Evolutionary conservation across 1,139 yeast species (phyloP).

Genomic region (Hansenula sp.): DNA sequence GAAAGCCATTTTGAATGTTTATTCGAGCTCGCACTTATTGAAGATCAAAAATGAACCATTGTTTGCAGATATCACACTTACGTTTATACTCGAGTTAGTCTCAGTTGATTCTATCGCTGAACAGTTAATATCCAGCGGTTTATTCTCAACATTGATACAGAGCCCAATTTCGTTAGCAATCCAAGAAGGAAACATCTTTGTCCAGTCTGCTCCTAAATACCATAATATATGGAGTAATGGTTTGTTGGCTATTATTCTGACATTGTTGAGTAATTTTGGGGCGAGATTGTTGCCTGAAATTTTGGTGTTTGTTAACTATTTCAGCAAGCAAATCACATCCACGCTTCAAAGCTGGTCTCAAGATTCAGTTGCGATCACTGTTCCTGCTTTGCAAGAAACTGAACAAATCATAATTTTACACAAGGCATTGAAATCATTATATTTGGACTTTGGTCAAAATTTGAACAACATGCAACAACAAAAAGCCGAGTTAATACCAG

Average conservation of each 20-base stretch:
- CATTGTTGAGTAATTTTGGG: slow-evolving; percentile 61
- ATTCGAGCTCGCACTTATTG: slow-evolving; percentile 63
- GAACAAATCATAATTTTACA: slow-evolving; percentile 69
- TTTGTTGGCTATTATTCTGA: slow-evolving; percentile 62
- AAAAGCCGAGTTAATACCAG: slow-evolving; percentile 44
- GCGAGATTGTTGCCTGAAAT: slow-evolving; percentile 61
- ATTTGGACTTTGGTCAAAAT: slow-evolving; percentile 35
- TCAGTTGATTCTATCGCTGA: slow-evolving; percentile 63
- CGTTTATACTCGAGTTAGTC: slow-evolving; percentile 68
- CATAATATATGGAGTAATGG: slow-evolving; percentile 85
- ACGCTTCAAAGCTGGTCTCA: slow-evolving; percentile 71
- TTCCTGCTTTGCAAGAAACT: slow-evolving; percentile 72
- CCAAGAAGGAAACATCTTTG: slow-evolving; percentile 59
- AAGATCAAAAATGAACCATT: slow-evolving; percentile 60
- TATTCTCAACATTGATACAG: slow-evolving; percentile 68
- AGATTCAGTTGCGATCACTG: slow-evolving; percentile 56
- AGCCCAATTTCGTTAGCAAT: slow-evolving; percentile 68
- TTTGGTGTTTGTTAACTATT: slow-evolving; percentile 59
- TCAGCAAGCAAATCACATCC: slow-evolving; percentile 59
- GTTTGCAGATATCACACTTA: slow-evolving; percentile 70
- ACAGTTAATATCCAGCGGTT: slow-evolving; percentile 57
- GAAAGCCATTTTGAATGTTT: slow-evolving; percentile 59
- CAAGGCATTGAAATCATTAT: slow-evolving; percentile 50
- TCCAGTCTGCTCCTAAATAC: slow-evolving; percentile 47
- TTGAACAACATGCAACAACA: slow-evolving; percentile 22